These are phyloP conservation scores for Lignosus rhinocerotis DNA, from an alignment of 1,284 basidiomycete genomes.

Conservation along the genomic window DNA sequence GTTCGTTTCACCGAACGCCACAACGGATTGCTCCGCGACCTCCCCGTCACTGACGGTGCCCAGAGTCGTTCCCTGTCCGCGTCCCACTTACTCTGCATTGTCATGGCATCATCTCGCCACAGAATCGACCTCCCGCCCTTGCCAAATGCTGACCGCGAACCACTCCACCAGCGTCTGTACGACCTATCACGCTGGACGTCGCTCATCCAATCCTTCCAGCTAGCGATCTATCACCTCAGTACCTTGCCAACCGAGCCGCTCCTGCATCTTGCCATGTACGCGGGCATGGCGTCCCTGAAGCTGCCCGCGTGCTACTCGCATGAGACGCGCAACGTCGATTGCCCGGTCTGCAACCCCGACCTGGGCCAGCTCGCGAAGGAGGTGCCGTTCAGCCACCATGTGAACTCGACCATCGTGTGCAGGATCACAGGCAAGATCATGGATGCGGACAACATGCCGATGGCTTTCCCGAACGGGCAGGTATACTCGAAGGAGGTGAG, in stretches of 20 bases:
- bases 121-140: not conserved
- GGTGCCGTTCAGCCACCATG: conserved; percentile 92
- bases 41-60: no score
- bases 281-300: conserved; percentile 86
- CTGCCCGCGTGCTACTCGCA: conserved; percentile 74
- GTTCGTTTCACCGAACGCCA: not conserved
- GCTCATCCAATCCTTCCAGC: conserved; percentile 77
- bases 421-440: conserved; percentile 89
- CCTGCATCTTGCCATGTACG: conserved; percentile 84
- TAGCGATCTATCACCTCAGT: conserved; percentile 84
- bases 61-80: not conserved
- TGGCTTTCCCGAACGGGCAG: conserved; percentile 90
- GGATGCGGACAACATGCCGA: conserved; percentile 89
- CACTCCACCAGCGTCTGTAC: conserved; percentile 68
- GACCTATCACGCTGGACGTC: conserved; percentile 74
- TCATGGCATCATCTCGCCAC: not conserved
- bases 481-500: conserved; percentile 91
- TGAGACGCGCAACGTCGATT: conserved; percentile 77
- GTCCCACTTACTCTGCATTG: not conserved
- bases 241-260: conserved; percentile 85
- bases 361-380: conserved; percentile 80
- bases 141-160: not conserved
- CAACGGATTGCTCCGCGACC: not conserved
- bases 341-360: conserved; percentile 85
- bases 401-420: conserved; percentile 95